These are phyloP conservation scores for Rhazya stricta DNA, from an alignment of 257 asterid genomes.

Conservation along the genomic window DNA sequence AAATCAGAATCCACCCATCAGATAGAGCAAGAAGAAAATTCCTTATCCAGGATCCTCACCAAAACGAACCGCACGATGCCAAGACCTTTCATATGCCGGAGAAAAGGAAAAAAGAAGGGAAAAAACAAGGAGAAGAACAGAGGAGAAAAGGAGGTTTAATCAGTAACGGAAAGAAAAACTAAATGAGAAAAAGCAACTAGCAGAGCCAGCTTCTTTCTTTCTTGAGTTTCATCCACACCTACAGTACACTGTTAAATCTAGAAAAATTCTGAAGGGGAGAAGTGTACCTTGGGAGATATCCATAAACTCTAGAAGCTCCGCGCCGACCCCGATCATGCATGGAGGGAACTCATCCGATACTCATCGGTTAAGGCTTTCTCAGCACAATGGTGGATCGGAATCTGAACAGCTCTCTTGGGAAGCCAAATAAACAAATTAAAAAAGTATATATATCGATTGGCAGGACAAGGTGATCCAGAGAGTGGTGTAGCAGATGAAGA, in stretches of 20 bases:
- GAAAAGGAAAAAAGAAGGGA: constrained; percentile 5
- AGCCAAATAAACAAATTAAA: neutral
- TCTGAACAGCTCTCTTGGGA: constrained; percentile 16
- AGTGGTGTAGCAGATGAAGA: constrained; percentile 5
- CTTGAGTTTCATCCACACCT: neutral
- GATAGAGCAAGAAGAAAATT: constrained; percentile 23
- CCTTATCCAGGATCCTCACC: constrained; percentile 42
- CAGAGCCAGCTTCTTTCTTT: constrained; percentile 4
- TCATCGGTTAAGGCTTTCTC: constrained; percentile 5
- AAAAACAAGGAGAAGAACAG: neutral
- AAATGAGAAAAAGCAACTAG: neutral
- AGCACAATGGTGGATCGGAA: constrained; percentile 38
- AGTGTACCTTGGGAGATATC: constrained; percentile 26
- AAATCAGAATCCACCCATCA: constrained; percentile 33
- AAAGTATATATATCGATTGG: constrained; percentile 6
- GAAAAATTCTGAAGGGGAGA: neutral
- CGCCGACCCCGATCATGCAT: constrained; percentile 33
- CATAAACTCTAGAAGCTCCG: constrained; percentile 27
- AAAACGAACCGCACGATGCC: constrained; percentile 32
- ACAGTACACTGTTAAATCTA: neutral
- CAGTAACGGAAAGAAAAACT: constrained; percentile 24
- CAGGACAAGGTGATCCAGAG: neutral
- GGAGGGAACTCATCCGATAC: constrained; percentile 20
- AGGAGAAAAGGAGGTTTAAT: constrained; percentile 27
- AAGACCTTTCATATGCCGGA: constrained; percentile 45